These are phyloP conservation scores for Vigna hirtella DNA, from an alignment of 306 rosid species.

Conservation along the genomic window DNA sequence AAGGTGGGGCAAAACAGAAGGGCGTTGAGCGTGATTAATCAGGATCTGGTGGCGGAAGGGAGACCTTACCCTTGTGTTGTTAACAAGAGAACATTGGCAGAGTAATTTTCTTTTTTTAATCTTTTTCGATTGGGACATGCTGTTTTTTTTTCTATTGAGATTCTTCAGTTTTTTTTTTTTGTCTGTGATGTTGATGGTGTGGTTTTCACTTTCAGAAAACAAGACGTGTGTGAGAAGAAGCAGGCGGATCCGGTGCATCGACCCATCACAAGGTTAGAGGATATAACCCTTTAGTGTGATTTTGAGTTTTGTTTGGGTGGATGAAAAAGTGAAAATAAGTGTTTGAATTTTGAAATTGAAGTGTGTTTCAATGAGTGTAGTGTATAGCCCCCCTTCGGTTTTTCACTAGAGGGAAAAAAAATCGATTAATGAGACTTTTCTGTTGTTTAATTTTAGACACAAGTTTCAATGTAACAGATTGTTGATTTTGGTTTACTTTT, in stretches of 20 bases:
- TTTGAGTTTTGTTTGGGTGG: neutral
- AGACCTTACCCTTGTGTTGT: constrained; percentile 80
- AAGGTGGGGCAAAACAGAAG: constrained; percentile 77
- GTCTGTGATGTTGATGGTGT: constrained; percentile 28
- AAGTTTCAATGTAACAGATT: constrained; percentile 31
- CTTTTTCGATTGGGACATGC: no score
- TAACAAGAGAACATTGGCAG: constrained; percentile 77
- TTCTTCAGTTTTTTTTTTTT: neutral
- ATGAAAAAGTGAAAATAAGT: neutral
- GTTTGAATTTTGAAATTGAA: constrained; percentile 36
- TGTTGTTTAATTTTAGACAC: neutral
- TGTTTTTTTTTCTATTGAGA: neutral
- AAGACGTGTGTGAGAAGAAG: constrained; percentile 73
- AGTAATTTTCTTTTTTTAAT: constrained; percentile 52
- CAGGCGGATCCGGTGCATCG: constrained; percentile 90
- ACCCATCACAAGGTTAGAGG: constrained; percentile 87
- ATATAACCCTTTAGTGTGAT: constrained; percentile 13
- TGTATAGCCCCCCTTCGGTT: neutral
- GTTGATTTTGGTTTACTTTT: constrained; percentile 18
- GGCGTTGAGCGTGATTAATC: constrained; percentile 71
- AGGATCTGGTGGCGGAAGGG: constrained; percentile 63
- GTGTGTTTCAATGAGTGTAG: neutral
- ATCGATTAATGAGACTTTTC: neutral
- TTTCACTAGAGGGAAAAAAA: neutral
- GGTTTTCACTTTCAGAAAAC: constrained; percentile 55